Conservation (phyloP, 225 moss, liverwort and hornwort species). For the Physcomitrellopsis africana region DNA sequence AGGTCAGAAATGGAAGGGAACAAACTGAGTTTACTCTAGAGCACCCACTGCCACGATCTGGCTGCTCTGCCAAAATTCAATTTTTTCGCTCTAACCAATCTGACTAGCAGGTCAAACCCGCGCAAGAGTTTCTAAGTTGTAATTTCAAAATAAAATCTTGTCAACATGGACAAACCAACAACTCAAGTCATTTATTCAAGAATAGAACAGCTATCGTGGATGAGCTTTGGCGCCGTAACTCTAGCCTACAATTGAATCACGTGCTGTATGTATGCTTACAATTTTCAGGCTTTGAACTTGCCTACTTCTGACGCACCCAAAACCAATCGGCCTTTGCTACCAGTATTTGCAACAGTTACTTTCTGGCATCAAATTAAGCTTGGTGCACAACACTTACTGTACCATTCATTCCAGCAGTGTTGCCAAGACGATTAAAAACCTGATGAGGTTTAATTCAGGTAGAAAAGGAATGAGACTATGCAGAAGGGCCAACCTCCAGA, state of each 20-base stretch:
- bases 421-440: constrained; percentile 36
- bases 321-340: constrained; percentile 46
- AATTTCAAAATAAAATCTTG: constrained; percentile 17
- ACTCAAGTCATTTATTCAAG: constrained; percentile 49
- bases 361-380: constrained; percentile 20
- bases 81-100: constrained; percentile 8
- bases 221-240: constrained; percentile 35
- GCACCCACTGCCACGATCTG: not conserved
- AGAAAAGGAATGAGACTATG: constrained; percentile 40
- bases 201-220: constrained; percentile 39
- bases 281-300: constrained; percentile 55
- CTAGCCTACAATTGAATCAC: constrained; percentile 41
- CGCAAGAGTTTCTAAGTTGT: constrained; percentile 8
- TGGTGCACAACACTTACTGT: constrained; percentile 34
- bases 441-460: constrained; percentile 30
- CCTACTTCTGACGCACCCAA: constrained; percentile 54
- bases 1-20: constrained; percentile 8
- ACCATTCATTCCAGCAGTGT: constrained; percentile 48
- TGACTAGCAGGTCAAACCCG: constrained; percentile 24
- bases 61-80: constrained; percentile 19
- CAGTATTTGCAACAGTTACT: constrained; percentile 26
- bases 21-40: constrained; percentile 1
- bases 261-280: constrained; percentile 55
- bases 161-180: constrained; percentile 40
- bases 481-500: constrained; percentile 25